phyloP scores from a whole-genome alignment of 805 yeast species.

The Tetrapisispora namnaoensis region DNA sequence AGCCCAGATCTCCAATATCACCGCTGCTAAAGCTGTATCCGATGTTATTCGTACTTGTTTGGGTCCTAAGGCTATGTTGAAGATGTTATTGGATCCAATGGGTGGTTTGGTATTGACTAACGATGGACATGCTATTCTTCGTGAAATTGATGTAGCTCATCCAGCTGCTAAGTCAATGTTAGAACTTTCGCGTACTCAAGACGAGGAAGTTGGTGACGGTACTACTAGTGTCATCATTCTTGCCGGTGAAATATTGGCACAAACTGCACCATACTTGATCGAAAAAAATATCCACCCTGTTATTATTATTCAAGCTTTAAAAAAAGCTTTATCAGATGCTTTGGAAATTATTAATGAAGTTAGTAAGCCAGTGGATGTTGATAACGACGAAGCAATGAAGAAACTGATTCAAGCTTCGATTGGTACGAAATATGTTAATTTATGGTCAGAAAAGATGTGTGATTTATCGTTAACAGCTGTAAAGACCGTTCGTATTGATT shows the following conservation, averaged over 20 bases:
- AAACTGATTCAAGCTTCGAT: constrained; percentile 81
- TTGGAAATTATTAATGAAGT: constrained; percentile 76
- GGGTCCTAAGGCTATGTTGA: constrained; percentile 98
- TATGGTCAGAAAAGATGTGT: constrained; percentile 92
- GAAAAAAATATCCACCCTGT: constrained; percentile 97
- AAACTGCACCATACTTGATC: constrained; percentile 77
- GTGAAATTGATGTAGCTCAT: constrained; percentile 95
- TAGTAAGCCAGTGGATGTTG: constrained; percentile 72
- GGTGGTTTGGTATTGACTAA: constrained; percentile 94
- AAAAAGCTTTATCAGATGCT: constrained; percentile 84
- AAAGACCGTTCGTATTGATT: constrained; percentile 59
- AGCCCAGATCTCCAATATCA: constrained; percentile 93
- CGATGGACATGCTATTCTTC: constrained; percentile 95
- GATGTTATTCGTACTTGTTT: constrained; percentile 96
- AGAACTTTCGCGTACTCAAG: constrained; percentile 93
- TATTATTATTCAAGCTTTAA: constrained; percentile 86
- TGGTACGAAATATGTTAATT: constrained; percentile 88
- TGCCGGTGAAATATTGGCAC: constrained; percentile 95
- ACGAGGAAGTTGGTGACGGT: constrained; percentile 98
- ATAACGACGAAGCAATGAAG: constrained; percentile 79
- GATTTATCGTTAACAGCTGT: constrained; percentile 80
- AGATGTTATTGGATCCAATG: constrained; percentile 91
- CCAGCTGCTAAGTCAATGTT: constrained; percentile 99
- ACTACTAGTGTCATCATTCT: constrained; percentile 94
- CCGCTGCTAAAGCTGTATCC: constrained; percentile 99